Evolutionary conservation across 768 basidiomycete genomes (phyloP).

Genomic region (Leccinum rimulosum): DNA sequence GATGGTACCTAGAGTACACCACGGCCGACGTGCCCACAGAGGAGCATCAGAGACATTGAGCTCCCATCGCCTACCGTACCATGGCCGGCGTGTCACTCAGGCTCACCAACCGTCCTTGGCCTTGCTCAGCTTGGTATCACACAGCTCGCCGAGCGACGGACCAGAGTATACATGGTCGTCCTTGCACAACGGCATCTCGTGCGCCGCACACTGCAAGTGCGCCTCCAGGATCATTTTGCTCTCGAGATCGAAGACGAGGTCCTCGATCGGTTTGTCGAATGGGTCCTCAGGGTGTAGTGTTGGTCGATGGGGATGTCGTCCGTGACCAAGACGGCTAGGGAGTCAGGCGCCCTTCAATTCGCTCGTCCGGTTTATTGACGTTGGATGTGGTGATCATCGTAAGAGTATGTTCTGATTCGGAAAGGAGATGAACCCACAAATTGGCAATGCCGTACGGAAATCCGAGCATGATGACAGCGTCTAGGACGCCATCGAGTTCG

Average conservation of each 20-base stretch:
- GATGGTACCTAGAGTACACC: conserved; percentile 61
- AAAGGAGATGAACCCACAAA: conserved; percentile 50
- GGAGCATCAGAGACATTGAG: background rate
- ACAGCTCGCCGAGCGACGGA: conserved; percentile 55
- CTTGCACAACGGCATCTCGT: conserved; percentile 75
- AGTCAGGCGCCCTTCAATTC: conserved; percentile 76
- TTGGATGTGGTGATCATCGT: conserved; percentile 35
- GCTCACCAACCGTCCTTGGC: conserved; percentile 80
- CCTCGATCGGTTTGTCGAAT: conserved; percentile 58
- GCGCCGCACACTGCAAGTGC: conserved; percentile 84
- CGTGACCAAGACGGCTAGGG: conserved; percentile 71
- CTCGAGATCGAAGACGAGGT: conserved; percentile 69
- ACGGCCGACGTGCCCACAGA: background rate
- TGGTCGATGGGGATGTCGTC: conserved; percentile 70
- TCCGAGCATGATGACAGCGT: conserved; percentile 86
- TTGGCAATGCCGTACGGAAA: conserved; percentile 80
- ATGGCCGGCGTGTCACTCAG: conserved; percentile 11
- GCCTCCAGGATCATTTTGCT: conserved; percentile 76
- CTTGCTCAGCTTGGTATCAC: conserved; percentile 53
- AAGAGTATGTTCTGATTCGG: background rate
- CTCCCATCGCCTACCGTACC: background rate
- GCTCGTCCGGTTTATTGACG: conserved; percentile 89
- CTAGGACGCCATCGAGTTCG: conserved; percentile 83
- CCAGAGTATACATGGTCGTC: conserved; percentile 79
- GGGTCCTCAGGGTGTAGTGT: conserved; percentile 75